Conservation (phyloP, 495 filamentous ascomycete genomes). For the Symbiotaphrina buchneri region DNA sequence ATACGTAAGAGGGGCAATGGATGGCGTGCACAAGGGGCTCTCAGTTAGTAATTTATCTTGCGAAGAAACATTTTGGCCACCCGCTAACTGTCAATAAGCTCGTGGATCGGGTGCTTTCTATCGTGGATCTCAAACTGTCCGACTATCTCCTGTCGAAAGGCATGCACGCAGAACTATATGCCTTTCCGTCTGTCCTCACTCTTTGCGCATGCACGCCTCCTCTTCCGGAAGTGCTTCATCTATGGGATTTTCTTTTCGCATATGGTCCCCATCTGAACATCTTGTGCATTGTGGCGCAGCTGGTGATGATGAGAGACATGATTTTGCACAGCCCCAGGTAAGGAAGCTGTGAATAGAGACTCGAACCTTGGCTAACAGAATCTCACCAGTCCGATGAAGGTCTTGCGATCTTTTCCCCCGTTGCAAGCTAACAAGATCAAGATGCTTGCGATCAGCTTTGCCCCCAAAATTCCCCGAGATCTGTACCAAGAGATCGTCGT, state of each 20-base stretch:
- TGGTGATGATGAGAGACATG: slow-evolving; percentile 67
- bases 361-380: slow-evolving; percentile 7
- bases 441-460: slow-evolving; percentile 50
- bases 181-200: slow-evolving; percentile 91
- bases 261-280: slow-evolving; percentile 92
- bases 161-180: slow-evolving; percentile 82
- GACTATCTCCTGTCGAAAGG: slow-evolving; percentile 62
- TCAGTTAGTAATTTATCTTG: slow-evolving; percentile 11
- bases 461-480: slow-evolving; percentile 68
- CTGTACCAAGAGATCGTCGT: slow-evolving; percentile 72
- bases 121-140: slow-evolving; percentile 78
- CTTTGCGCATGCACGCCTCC: slow-evolving; percentile 95
- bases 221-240: slow-evolving; percentile 70
- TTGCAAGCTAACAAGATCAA: slow-evolving; percentile 67
- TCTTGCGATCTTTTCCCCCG: slow-evolving; percentile 73
- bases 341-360: not conserved
- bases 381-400: slow-evolving; percentile 62
- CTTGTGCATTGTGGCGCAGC: slow-evolving; percentile 89
- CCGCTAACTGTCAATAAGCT: slow-evolving; percentile 14
- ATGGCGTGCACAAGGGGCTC: slow-evolving; percentile 83
- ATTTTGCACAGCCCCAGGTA: slow-evolving; percentile 70
- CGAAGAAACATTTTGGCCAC: not conserved
- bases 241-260: slow-evolving; percentile 98
- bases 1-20: slow-evolving; percentile 91
- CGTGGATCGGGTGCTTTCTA: slow-evolving; percentile 74